Percentiles rank a stretch among this genome's conserved stretches.
phyloP scores from a whole-genome alignment of 495 filamentous ascomycete genomes.

The Thozetella sp. region DNA sequence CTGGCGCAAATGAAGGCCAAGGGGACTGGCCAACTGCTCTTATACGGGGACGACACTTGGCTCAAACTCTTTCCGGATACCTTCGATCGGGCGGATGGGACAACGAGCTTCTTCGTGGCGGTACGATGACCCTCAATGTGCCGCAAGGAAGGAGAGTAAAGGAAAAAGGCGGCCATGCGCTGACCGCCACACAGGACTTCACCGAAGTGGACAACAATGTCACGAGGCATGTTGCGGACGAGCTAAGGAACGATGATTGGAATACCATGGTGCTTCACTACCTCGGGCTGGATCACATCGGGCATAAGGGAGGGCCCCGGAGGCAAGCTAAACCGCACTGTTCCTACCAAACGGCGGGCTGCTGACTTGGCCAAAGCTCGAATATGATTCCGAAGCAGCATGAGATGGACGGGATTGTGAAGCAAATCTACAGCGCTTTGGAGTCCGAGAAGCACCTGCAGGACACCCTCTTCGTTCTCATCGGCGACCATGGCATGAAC shows the following conservation, averaged over 20 bases:
- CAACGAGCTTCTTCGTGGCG: constrained; percentile 97
- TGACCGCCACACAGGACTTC: constrained; percentile 73
- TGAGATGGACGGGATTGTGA: constrained; percentile 90
- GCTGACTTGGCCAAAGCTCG: constrained; percentile 49
- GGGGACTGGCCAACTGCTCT: constrained; percentile 70
- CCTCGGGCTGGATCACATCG: constrained; percentile 95
- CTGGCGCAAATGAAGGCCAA: constrained; percentile 85
- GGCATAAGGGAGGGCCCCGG: constrained; percentile 91
- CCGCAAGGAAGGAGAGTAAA: background rate
- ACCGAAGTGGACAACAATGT: constrained; percentile 98
- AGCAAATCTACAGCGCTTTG: constrained; percentile 75
- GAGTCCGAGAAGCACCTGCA: constrained; percentile 66
- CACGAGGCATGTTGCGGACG: constrained; percentile 80
- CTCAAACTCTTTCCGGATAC: constrained; percentile 90
- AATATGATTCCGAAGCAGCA: constrained; percentile 91
- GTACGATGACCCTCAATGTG: constrained; percentile 56
- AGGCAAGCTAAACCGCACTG: constrained; percentile 50
- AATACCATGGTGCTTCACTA: constrained; percentile 94
- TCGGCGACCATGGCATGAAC: constrained; percentile 98
- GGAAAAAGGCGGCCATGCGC: background rate
- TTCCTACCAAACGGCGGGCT: background rate
- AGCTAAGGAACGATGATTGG: constrained; percentile 82
- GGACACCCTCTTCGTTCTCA: constrained; percentile 82
- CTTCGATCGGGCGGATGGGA: constrained; percentile 87
- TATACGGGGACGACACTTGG: constrained; percentile 99